Conservation (phyloP, 2,329 filamentous ascomycete species). For the Xylariomycetidae sp. region DNA sequence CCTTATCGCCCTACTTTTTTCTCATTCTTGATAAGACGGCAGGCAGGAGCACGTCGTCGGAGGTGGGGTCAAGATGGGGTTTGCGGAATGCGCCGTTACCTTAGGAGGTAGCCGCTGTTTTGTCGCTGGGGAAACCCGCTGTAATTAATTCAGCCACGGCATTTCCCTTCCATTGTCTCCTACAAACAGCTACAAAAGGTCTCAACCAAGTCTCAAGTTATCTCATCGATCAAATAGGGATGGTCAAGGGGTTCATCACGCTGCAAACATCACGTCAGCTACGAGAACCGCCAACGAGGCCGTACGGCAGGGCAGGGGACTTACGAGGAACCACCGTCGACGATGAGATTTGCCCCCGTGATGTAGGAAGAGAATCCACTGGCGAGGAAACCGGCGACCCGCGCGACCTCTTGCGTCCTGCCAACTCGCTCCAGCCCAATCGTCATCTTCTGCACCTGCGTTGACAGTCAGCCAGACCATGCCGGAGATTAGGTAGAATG, state of each 20-base stretch:
- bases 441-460: slow-evolving; percentile 38
- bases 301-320: slow-evolving; percentile 6
- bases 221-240: slow-evolving; percentile 28
- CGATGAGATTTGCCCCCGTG: slow-evolving; percentile 55
- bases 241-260: slow-evolving; percentile 35
- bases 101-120: slow-evolving; percentile 6
- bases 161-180: too few species aligned
- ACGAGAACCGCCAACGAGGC: slow-evolving; percentile 1
- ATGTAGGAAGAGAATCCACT: slow-evolving; percentile 58
- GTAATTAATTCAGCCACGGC: too few species aligned
- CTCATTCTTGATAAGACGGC: too few species aligned
- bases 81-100: slow-evolving; percentile 16
- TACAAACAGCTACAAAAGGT: too few species aligned
- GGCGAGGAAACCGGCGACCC: slow-evolving; percentile 56
- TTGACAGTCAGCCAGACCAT: too few species aligned
- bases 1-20: too few species aligned
- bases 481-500: background rate
- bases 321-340: slow-evolving; percentile 51
- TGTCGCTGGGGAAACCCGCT: slow-evolving; percentile 4
- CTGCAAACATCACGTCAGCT: slow-evolving; percentile 16
- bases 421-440: slow-evolving; percentile 55
- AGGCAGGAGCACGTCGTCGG: background rate
- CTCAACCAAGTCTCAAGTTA: too few species aligned
- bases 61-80: slow-evolving; percentile 6
- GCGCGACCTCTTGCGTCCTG: slow-evolving; percentile 50